Conservation (phyloP, 371 early-diverging fungal species). For the Mucor circinelloides region DNA sequence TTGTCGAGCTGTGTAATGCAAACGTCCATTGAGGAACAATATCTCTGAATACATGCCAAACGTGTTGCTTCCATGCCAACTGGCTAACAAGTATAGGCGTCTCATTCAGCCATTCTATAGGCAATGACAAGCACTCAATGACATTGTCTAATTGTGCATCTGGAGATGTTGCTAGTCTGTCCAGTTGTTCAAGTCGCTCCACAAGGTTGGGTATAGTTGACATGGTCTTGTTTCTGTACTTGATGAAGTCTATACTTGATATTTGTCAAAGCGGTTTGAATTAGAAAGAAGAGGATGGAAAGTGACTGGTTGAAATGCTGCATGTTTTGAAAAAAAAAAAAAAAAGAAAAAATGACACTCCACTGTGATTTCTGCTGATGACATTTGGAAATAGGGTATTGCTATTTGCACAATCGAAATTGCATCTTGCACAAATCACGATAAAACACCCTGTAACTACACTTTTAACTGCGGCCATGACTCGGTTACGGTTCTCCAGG, state of each 20-base stretch:
- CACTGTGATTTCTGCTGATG: neutral
- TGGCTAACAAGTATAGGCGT: constrained; percentile 3
- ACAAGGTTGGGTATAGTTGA: neutral
- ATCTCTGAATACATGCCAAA: constrained; percentile 24
- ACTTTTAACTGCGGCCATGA: too few species aligned
- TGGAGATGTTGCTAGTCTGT: neutral
- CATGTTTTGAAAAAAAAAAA: neutral
- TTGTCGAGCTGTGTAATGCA: neutral
- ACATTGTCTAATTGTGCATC: constrained; percentile 9
- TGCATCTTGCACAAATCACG: too few species aligned
- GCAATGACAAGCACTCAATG: neutral
- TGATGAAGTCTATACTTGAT: too few species aligned
- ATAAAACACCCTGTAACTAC: too few species aligned
- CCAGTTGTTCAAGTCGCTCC: neutral
- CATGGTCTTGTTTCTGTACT: neutral
- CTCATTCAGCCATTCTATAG: constrained; percentile 4
- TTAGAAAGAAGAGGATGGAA: neutral
- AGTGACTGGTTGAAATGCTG: neutral
- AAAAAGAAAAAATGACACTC: neutral
- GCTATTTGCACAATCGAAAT: too few species aligned
- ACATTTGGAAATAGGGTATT: too few species aligned
- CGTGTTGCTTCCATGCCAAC: constrained; percentile 30
- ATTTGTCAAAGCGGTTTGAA: neutral
- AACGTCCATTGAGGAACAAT: constrained; percentile 35
- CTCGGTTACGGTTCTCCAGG: too few species aligned